Conservation (phyloP, 345 rosid species). For the Salix brachista region DNA sequence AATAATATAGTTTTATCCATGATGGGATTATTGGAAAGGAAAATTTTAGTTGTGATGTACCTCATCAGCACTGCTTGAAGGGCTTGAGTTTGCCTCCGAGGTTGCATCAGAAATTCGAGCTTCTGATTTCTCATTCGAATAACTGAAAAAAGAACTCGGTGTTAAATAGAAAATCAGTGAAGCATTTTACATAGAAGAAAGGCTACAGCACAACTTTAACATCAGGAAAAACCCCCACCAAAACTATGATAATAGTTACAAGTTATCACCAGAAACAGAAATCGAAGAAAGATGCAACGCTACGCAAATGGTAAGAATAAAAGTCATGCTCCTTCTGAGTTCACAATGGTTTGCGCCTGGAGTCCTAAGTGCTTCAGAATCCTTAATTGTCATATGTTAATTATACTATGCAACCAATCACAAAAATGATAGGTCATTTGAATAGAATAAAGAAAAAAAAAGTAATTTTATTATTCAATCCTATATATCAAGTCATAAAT, state of each 20-base stretch:
- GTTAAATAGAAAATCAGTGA: not conserved
- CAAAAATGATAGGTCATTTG: not conserved
- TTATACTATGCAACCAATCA: not conserved
- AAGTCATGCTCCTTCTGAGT: not conserved
- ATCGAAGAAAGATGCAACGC: not conserved
- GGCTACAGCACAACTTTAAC: not conserved
- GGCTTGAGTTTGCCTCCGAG: constrained; percentile 37
- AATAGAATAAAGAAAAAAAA: not conserved
- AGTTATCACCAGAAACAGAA: too few species aligned
- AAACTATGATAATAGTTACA: too few species aligned
- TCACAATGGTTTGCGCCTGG: not conserved
- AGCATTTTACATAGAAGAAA: not conserved
- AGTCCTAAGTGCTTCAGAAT: not conserved
- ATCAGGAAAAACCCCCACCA: too few species aligned
- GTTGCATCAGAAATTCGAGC: constrained; percentile 40
- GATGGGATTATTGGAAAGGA: not conserved
- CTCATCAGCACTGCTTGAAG: constrained; percentile 39
- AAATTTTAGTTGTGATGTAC: constrained; percentile 20
- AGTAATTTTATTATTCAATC: not conserved
- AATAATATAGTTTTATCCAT: not conserved
- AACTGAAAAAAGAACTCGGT: constrained; percentile 32
- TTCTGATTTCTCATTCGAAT: constrained; percentile 80
- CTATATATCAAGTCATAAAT: not conserved
- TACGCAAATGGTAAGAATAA: not conserved
- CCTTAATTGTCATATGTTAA: not conserved